Conservation (phyloP, 1,284 basidiomycete species). For the Lentinula novae-zelandiae region DNA sequence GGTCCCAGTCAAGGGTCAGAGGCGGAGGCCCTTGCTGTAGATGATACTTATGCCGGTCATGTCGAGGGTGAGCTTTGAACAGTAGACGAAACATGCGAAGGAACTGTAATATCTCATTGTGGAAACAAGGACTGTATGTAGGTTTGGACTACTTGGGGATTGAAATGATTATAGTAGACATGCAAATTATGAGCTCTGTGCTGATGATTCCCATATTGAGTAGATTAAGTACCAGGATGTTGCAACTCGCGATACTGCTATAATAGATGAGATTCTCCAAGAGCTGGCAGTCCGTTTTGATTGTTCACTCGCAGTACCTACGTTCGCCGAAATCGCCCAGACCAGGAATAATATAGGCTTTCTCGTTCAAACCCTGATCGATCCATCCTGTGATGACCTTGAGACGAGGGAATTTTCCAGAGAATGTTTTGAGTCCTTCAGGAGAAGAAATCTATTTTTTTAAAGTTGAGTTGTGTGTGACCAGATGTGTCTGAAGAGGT, state of each 20-base stretch:
- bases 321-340: slow-evolving; percentile 91
- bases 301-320: slow-evolving; percentile 41
- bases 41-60: background rate
- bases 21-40: too few relatives aligned
- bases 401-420: slow-evolving; percentile 74
- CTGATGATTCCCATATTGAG: background rate
- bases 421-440: slow-evolving; percentile 86
- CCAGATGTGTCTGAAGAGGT: background rate
- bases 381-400: slow-evolving; percentile 97
- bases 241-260: background rate
- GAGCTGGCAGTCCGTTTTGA: background rate
- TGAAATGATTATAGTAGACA: background rate
- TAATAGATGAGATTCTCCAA: background rate
- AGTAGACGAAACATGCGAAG: background rate
- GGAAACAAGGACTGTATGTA: too few relatives aligned
- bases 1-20: background rate
- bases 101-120: background rate
- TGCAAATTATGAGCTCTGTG: background rate
- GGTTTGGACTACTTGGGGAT: too few relatives aligned
- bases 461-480: background rate
- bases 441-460: slow-evolving; percentile 82
- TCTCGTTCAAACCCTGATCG: slow-evolving; percentile 90
- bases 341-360: slow-evolving; percentile 86
- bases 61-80: background rate
- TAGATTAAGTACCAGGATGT: background rate